These are phyloP conservation scores for Strombidium stylifer DNA, from an alignment of 73 alveolate genomes.

Conservation along the genomic window DNA sequence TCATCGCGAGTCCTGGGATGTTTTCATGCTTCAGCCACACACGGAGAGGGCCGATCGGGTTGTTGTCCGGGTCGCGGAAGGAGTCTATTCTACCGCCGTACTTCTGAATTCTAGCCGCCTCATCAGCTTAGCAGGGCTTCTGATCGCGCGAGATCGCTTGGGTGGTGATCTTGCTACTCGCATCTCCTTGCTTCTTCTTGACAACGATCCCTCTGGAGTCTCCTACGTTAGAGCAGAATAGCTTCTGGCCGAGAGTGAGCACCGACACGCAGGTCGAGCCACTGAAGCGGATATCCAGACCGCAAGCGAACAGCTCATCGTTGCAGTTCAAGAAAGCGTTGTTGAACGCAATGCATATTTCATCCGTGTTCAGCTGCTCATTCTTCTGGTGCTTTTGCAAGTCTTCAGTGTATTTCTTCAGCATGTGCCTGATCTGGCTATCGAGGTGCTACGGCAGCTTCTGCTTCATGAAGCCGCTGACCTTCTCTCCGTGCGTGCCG, in stretches of 20 bases:
- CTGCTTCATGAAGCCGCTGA: conserved; percentile 31
- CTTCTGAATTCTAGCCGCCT: conserved; percentile 76
- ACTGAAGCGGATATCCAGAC: conserved; percentile 50
- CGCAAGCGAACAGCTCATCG: conserved; percentile 34
- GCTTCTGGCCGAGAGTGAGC: conserved; percentile 53
- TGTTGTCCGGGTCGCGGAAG: conserved; percentile 28
- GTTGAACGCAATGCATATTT: conserved; percentile 33
- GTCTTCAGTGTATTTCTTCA: conserved; percentile 9
- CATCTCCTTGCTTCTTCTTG: conserved; percentile 19
- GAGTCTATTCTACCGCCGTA: conserved; percentile 92
- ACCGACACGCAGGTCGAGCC: conserved; percentile 79
- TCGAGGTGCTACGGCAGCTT: conserved; percentile 37
- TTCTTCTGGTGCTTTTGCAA: background rate
- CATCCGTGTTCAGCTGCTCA: conserved; percentile 31
- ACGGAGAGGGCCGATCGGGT: conserved; percentile 37
- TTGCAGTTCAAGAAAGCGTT: conserved; percentile 13
- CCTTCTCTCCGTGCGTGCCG: conserved; percentile 58
- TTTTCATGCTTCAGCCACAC: conserved; percentile 56
- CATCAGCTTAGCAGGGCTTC: conserved; percentile 94
- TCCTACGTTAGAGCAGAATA: conserved; percentile 73
- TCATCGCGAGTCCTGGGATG: conserved; percentile 62
- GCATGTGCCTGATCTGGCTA: conserved; percentile 10
- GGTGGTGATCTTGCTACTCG: conserved; percentile 53
- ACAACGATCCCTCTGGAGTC: conserved; percentile 71
- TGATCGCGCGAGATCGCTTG: conserved; percentile 93